Evolutionary conservation across 2,329 filamentous ascomycete genomes (phyloP), one percentile per base, ranked within the genome.

Genomic region (Penicillium sp.): DNA sequence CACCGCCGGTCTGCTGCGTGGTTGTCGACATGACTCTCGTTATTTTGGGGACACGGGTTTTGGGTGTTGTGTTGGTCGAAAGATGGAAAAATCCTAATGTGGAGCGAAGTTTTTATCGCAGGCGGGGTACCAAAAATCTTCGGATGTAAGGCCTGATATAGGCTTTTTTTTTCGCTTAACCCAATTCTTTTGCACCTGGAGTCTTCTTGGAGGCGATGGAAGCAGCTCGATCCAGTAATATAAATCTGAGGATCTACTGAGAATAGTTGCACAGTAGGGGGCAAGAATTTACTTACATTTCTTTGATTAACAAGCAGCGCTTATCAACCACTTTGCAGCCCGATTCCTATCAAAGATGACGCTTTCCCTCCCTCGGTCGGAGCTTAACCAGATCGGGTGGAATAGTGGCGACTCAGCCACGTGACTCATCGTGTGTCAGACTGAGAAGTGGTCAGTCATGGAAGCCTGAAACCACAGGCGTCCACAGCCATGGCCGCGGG

Each of bases 1-100:
- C 67, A 27, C 28, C 57, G 46, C 64, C 66, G 27, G 62, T 60
- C 52, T 68, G 62, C 35, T 52, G 48, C 13, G 46, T 48, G 32
- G 46, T 54, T 27, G 53, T 66, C 57, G 58, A 55, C 55, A 63
- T 63, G 29, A 28, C 42, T 37, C 37, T 46, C 27, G 38, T 45
- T 38, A 36, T 36, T 43, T 25, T 37, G 42, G 25, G 32, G 29
- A 38, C 44, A 47, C 46, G 28, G 35, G 41, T 37, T 43, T 29
- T 25, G 12, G 45, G 50, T 33, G 42, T 44, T 48, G 38, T 37
- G 51, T 52, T 32, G 45, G 44, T 43, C 40, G 38, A 48, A 38
- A 27, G 37, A 42, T 9, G 45, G 40, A 51, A 55, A 51, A 55
- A 43, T 43, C 40, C 45, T 38, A 39, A 43, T 56, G 55, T 63